Evolutionary conservation across 441 rosid genomes (phyloP), one percentile per base, ranked within the genome.

Genomic region (Brassica balearica): DNA sequence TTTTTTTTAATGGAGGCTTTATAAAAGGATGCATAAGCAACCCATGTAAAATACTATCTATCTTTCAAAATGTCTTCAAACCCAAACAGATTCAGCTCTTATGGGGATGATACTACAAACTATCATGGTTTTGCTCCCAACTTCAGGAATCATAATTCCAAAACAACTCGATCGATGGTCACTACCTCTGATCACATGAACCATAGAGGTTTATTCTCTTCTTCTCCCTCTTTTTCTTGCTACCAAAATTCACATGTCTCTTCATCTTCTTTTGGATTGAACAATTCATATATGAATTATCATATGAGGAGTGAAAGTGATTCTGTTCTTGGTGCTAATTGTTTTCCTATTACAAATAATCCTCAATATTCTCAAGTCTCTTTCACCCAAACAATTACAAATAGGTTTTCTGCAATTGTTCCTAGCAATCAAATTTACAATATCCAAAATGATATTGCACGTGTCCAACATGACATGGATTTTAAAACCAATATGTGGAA

Each of bases 311-410:
- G 67, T 63, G 36, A 74, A 32, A 25, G 8, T 38, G 36, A 38
- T 36, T 36, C 23, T 34, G 43, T 12, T 46, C 51, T 19, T 19
- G n/a, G 25, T 71, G 7, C 59, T 38, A 0, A n/a, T 2, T 12
- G 1, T 55, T 3, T 27, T 56, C 48, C 80, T 76, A 11, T 61
- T 3, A 14, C 23, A 32, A 3, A 53, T 8, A 77, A 71, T 56
- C 60, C 71, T 68, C 56, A 53, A 1, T 27, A 56, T 65, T 55
- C 68, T 53, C 76, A 58, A 38, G 51, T 74, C 3, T 69, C 76
- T 4, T 27, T 80, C n/a, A 80, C 76, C 14, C 68, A 74, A 69
- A 74, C 82, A 4, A 56, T 70, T 25, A 80, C 69, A 27, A 80
- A 58, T 2, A 64, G 5, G 17, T 68, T 11, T 8, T 74, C 69